phyloP scores from a whole-genome alignment of 495 filamentous ascomycete genomes.

The Neurospora sp. region DNA sequence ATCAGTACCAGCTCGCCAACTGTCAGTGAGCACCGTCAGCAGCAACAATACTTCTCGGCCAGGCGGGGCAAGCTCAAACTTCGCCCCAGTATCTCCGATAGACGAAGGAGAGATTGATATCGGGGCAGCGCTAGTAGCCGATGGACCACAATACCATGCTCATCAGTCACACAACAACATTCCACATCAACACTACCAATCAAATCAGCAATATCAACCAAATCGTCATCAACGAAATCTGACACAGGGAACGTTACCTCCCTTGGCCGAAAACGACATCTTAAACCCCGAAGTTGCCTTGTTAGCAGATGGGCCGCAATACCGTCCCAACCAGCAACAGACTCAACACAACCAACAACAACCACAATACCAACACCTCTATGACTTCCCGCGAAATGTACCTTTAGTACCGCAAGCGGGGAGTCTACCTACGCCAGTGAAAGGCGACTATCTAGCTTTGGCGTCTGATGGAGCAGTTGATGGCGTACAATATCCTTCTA shows the following conservation, averaged over 20 bases:
- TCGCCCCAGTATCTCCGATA: not conserved
- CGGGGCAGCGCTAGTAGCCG: slow-evolving; percentile 8
- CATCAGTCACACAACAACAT: not conserved
- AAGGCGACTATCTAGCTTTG: not conserved
- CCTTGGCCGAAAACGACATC: not conserved
- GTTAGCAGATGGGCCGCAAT: not conserved
- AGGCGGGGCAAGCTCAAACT: not conserved
- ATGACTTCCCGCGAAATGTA: not conserved
- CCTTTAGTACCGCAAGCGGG: not conserved
- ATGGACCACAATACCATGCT: slow-evolving; percentile 14
- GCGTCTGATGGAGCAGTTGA: not conserved
- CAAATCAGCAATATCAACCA: not conserved
- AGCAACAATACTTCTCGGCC: not conserved
- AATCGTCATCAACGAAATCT: not conserved
- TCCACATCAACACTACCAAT: not conserved
- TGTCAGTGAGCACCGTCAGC: not conserved
- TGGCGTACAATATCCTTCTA: not conserved
- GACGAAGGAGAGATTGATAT: not conserved
- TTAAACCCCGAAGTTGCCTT: slow-evolving; percentile 3
- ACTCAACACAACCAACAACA: not conserved
- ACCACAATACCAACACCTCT: not conserved
- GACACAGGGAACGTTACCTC: not conserved
- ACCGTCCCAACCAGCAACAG: not conserved
- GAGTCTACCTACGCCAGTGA: not conserved
- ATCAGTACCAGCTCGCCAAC: not conserved